Conservation (phyloP, 495 filamentous ascomycete genomes). For the Ramalina peruviana region DNA sequence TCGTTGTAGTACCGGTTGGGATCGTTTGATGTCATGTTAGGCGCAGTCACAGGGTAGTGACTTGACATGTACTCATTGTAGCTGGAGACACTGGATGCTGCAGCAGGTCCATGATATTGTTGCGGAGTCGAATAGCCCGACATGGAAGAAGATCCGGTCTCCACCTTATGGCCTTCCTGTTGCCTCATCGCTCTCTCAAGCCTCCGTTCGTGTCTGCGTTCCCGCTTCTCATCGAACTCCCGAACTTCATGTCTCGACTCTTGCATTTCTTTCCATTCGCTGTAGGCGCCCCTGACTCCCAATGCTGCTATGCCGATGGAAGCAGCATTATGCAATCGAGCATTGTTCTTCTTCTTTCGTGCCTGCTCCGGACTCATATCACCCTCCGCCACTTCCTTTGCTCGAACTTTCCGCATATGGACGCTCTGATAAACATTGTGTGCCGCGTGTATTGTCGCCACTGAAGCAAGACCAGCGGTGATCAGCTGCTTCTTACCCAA, state of each 20-base stretch:
- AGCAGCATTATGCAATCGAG: slow-evolving; percentile 58
- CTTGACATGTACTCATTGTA: too few relatives aligned
- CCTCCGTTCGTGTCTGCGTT: slow-evolving; percentile 23
- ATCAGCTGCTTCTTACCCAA: slow-evolving; percentile 73
- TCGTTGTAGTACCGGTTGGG: too few relatives aligned
- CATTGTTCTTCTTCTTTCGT: slow-evolving; percentile 58
- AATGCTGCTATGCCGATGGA: slow-evolving; percentile 73
- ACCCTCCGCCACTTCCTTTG: slow-evolving; percentile 57
- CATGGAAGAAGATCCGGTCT: background rate
- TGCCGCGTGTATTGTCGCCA: slow-evolving; percentile 81
- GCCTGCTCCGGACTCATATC: slow-evolving; percentile 62
- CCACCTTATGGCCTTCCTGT: too few relatives aligned
- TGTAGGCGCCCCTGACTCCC: slow-evolving; percentile 70
- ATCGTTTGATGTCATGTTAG: too few relatives aligned
- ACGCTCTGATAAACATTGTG: slow-evolving; percentile 65
- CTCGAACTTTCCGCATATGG: slow-evolving; percentile 56
- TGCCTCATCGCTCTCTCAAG: slow-evolving; percentile 1
- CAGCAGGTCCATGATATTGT: background rate
- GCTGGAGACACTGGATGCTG: too few relatives aligned
- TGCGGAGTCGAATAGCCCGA: background rate
- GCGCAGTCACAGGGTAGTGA: too few relatives aligned
- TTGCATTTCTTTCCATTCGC: slow-evolving; percentile 56
- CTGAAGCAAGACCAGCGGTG: slow-evolving; percentile 69
- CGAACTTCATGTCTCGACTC: slow-evolving; percentile 41
- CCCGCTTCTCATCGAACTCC: slow-evolving; percentile 37